phyloP scores from a whole-genome alignment of 116 monocot genomes.

The Thalassia testudinum region DNA sequence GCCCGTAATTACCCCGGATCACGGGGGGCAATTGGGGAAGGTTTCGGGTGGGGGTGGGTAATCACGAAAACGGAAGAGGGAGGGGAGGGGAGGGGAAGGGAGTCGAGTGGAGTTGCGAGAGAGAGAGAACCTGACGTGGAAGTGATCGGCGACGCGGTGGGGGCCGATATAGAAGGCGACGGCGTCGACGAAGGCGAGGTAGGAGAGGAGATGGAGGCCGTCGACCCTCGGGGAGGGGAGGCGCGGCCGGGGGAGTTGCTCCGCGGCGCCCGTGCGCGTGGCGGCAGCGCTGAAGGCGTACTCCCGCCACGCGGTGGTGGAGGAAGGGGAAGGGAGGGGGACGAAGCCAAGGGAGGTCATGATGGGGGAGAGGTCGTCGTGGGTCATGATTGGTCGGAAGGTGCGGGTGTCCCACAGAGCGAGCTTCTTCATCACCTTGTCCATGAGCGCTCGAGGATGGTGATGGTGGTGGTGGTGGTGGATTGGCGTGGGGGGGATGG shows the following conservation, averaged over 20 bases:
- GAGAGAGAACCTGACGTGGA: constrained; percentile 72
- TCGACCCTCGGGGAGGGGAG: constrained; percentile 74
- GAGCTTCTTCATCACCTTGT: constrained; percentile 68
- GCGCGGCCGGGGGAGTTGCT: constrained; percentile 23
- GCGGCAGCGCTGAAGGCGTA: constrained; percentile 5
- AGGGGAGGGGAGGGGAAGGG: too few species aligned
- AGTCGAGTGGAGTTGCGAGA: too few species aligned
- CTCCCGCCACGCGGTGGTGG: neutral
- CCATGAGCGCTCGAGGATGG: constrained; percentile 12
- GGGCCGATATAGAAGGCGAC: constrained; percentile 59
- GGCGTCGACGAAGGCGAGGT: constrained; percentile 68
- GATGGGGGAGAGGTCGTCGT: constrained; percentile 89
- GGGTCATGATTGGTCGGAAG: constrained; percentile 72
- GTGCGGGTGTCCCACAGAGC: constrained; percentile 71
- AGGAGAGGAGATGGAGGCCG: constrained; percentile 63
- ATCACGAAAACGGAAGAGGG: too few species aligned
- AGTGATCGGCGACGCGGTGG: constrained; percentile 48
- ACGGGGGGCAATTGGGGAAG: too few species aligned
- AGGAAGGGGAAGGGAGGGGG: constrained; percentile 9
- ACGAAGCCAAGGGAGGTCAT: constrained; percentile 52
- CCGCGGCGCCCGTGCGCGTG: neutral
- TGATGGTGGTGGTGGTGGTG: neutral
- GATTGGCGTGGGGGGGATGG: neutral
- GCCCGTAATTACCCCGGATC: too few species aligned
- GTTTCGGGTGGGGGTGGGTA: too few species aligned